Percentiles rank a stretch among this genome's conserved stretches.
These are phyloP conservation scores for Acorus gramineus DNA, from an alignment of 106 monocot genomes.

Conservation along the genomic window DNA sequence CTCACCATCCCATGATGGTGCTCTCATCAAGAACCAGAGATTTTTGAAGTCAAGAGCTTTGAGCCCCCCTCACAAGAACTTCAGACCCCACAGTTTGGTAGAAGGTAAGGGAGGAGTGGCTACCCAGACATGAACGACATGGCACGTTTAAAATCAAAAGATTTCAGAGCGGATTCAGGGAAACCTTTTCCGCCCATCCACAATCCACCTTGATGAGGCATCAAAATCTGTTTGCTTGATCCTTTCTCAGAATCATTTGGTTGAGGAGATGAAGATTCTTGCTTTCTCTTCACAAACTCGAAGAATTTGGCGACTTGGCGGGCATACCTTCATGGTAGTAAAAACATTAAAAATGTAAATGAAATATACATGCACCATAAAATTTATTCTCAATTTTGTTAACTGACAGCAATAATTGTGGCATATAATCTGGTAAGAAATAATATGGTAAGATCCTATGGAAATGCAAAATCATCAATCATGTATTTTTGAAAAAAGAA, in stretches of 20 bases:
- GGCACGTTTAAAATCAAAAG: conserved; percentile 49
- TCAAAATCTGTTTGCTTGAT: conserved; percentile 22
- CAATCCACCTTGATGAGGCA: conserved; percentile 45
- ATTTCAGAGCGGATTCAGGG: conserved; percentile 38
- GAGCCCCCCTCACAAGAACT: too few relatives aligned
- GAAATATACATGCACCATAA: too few relatives aligned
- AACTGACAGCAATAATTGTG: too few relatives aligned
- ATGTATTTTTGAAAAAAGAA: not conserved
- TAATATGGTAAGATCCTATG: too few relatives aligned
- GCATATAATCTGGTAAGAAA: too few relatives aligned
- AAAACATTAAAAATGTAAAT: not conserved
- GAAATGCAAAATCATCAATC: not conserved
- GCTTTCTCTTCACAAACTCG: conserved; percentile 88
- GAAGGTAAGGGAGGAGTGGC: not conserved
- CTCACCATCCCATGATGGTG: too few relatives aligned
- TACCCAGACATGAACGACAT: conserved; percentile 60
- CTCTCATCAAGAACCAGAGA: too few relatives aligned
- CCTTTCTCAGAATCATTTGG: conserved; percentile 3
- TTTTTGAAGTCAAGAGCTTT: too few relatives aligned
- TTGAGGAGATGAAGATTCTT: conserved; percentile 29
- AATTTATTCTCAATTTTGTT: too few relatives aligned
- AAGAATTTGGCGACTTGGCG: conserved; percentile 94
- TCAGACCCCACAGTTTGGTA: too few relatives aligned
- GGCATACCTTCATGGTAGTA: conserved; percentile 54
- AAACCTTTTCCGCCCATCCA: conserved; percentile 43